Percentiles rank a stretch among this genome's conserved stretches.
Evolutionary conservation across 768 basidiomycete species (phyloP).

Genomic region (Phanerodontia chrysosporium): DNA sequence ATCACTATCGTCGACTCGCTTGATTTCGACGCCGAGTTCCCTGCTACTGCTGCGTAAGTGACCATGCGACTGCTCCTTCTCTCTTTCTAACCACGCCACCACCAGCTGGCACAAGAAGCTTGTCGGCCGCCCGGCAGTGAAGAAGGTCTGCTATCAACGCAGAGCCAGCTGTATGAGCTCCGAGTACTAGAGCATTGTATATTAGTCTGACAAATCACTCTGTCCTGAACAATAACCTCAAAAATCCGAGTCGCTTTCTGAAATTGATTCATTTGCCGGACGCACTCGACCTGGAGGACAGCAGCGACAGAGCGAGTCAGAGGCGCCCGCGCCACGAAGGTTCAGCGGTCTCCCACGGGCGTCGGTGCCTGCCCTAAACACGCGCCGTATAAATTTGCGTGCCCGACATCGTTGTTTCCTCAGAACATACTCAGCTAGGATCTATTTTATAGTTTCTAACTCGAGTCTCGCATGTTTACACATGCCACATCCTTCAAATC

Average conservation of each 20-base stretch:
- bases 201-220: too few relatives aligned
- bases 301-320: not conserved
- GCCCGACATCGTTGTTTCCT: slow-evolving; percentile 26
- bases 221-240: too few relatives aligned
- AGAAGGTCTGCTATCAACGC: not conserved
- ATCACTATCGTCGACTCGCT: not conserved
- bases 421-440: slow-evolving; percentile 78
- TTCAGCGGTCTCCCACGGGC: not conserved
- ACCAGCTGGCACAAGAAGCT: slow-evolving; percentile 3
- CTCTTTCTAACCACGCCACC: not conserved
- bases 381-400: slow-evolving; percentile 3
- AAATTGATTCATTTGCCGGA: too few relatives aligned
- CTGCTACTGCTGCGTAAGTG: not conserved
- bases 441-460: slow-evolving; percentile 78
- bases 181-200: too few relatives aligned
- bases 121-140: not conserved
- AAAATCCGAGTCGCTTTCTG: too few relatives aligned
- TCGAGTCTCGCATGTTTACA: slow-evolving; percentile 75
- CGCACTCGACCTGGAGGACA: too few relatives aligned
- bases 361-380: slow-evolving; percentile 14
- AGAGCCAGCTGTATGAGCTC: too few relatives aligned
- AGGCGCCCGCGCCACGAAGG: not conserved
- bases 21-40: not conserved
- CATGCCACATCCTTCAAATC: slow-evolving; percentile 69
- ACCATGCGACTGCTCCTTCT: not conserved